Evolutionary conservation across 2,329 filamentous ascomycete species (phyloP).

Genomic region (Cladophialophora bantiana): DNA sequence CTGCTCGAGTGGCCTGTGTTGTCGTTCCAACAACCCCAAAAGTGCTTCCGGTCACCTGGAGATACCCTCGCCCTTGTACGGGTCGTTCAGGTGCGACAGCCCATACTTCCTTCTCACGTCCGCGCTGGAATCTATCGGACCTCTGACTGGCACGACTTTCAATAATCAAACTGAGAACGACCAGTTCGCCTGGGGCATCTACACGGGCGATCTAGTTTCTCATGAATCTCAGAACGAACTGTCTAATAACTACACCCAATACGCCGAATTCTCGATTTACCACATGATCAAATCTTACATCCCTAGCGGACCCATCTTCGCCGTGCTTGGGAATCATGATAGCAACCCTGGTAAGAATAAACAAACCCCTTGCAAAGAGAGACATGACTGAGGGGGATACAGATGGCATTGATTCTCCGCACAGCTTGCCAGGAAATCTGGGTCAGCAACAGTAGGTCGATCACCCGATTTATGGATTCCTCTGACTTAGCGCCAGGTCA

Average conservation of each 20-base stretch:
- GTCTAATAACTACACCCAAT: slow-evolving; percentile 61
- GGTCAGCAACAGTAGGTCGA: slow-evolving; percentile 56
- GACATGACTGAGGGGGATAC: background rate
- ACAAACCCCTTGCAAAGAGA: background rate
- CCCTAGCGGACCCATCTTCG: slow-evolving; percentile 61
- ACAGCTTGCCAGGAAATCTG: slow-evolving; percentile 60
- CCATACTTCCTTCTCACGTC: slow-evolving; percentile 65
- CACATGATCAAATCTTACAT: slow-evolving; percentile 64
- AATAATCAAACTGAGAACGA: slow-evolving; percentile 49
- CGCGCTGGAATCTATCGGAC: slow-evolving; percentile 62
- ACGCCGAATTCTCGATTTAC: slow-evolving; percentile 61
- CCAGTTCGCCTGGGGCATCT: slow-evolving; percentile 60
- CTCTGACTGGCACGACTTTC: slow-evolving; percentile 62
- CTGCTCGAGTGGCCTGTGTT: slow-evolving; percentile 61
- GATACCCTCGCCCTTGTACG: slow-evolving; percentile 61
- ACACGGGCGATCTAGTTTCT: slow-evolving; percentile 64
- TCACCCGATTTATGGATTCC: background rate
- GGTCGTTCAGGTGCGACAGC: slow-evolving; percentile 64
- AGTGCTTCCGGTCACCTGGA: slow-evolving; percentile 46
- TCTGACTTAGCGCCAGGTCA: slow-evolving; percentile 42
- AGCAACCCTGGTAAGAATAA: slow-evolving; percentile 52
- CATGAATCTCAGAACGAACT: slow-evolving; percentile 62
- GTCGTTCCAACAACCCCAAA: slow-evolving; percentile 52
- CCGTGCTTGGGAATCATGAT: slow-evolving; percentile 66
- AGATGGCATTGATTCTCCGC: slow-evolving; percentile 60